Evolutionary conservation across 495 filamentous ascomycete species (phyloP).

Genomic region (Xylaria sp.): DNA sequence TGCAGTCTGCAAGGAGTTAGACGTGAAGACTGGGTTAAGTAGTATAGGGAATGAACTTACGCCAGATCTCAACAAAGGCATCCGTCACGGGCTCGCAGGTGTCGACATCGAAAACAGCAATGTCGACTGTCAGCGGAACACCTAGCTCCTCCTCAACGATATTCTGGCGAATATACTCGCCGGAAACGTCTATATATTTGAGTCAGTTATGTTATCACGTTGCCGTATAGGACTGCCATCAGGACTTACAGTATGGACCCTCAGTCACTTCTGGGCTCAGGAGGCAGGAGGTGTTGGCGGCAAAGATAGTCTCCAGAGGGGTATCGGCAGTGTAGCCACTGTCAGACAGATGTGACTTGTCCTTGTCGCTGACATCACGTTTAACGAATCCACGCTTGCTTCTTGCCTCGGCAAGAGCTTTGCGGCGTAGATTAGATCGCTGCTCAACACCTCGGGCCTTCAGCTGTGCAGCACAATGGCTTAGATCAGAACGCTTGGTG

Average conservation of each 20-base stretch:
- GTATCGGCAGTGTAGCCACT: conserved; percentile 50
- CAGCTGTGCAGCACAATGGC: conserved; percentile 55
- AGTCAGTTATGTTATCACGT: neutral
- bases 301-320: conserved; percentile 56
- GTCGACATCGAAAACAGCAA: conserved; percentile 65
- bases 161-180: conserved; percentile 59
- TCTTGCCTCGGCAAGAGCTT: neutral
- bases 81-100: conserved; percentile 64
- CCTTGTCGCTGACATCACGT: conserved; percentile 23
- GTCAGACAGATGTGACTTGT: conserved; percentile 36
- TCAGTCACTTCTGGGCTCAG: conserved; percentile 62
- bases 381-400: conserved; percentile 29
- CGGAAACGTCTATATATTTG: conserved; percentile 21
- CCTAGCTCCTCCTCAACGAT: conserved; percentile 63
- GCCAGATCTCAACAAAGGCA: conserved; percentile 68
- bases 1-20: conserved; percentile 35
- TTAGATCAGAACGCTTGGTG: conserved; percentile 48
- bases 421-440: neutral
- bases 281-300: conserved; percentile 59
- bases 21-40: neutral
- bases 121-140: conserved; percentile 63
- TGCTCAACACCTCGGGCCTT: conserved; percentile 6
- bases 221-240: neutral
- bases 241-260: conserved; percentile 59
- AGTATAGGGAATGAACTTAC: neutral